phyloP scores from a whole-genome alignment of 441 rosid genomes.

The Mallotus japonicus region DNA sequence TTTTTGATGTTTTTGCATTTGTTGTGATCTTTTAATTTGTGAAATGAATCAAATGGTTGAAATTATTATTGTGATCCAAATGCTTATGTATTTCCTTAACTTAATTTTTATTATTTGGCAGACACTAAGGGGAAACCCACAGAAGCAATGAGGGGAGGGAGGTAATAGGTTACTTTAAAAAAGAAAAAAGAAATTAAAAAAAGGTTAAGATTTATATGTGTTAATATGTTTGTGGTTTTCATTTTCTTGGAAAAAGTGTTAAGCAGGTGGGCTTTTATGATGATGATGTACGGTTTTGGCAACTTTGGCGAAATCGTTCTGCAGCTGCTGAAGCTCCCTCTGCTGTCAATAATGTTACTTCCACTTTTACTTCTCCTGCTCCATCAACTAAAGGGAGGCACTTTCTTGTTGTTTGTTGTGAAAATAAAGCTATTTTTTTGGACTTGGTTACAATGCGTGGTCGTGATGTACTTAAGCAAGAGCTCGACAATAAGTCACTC shows the following conservation, averaged over 20 bases:
- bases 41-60: too few species aligned
- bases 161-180: conserved; percentile 37
- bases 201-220: background rate
- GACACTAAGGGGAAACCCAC: conserved; percentile 83
- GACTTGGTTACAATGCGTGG: conserved; percentile 98
- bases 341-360: conserved; percentile 76
- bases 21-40: background rate
- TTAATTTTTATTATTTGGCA: conserved; percentile 21
- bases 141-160: conserved; percentile 96
- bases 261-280: conserved; percentile 96
- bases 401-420: conserved; percentile 95
- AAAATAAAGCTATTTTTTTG: conserved; percentile 92
- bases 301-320: conserved; percentile 85
- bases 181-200: too few species aligned
- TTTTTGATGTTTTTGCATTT: background rate
- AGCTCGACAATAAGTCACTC: conserved; percentile 90
- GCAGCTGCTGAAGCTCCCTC: conserved; percentile 95
- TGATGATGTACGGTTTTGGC: conserved; percentile 95
- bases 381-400: conserved; percentile 95
- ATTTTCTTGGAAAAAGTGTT: conserved; percentile 48
- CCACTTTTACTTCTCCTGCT: conserved; percentile 77
- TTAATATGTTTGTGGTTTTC: background rate
- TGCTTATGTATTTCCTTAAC: background rate
- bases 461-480: conserved; percentile 95
- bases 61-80: background rate